A percentile compares a stretch with the other conserved stretches of the same genome.
Conservation (phyloP, 1,284 basidiomycete genomes). For the Hypsizygus ulmarius region DNA sequence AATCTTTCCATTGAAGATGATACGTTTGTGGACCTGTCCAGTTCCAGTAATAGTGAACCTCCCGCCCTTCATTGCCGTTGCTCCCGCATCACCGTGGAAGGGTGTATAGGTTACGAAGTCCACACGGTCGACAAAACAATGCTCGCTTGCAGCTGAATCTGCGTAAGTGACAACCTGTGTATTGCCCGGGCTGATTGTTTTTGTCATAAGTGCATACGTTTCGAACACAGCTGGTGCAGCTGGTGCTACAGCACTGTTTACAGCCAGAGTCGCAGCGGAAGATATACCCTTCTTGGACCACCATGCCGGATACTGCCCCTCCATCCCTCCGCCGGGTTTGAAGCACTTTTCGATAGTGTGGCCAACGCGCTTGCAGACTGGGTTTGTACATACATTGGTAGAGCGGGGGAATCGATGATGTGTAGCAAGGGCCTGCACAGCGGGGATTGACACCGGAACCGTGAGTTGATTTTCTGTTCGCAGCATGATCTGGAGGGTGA, state of each 20-base stretch:
- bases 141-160: constrained; percentile 8
- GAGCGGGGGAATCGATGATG: too few relatives aligned
- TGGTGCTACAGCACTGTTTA: not conserved
- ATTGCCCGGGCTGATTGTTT: too few relatives aligned
- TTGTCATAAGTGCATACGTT: too few relatives aligned
- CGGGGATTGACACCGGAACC: not conserved
- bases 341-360: constrained; percentile 16
- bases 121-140: constrained; percentile 6
- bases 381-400: not conserved
- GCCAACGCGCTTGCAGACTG: not conserved
- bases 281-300: constrained; percentile 4
- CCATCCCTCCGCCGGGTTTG: constrained; percentile 16
- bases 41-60: not conserved
- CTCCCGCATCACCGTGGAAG: too few relatives aligned
- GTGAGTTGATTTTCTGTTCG: not conserved
- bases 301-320: constrained; percentile 18
- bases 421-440: constrained; percentile 1
- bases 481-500: not conserved
- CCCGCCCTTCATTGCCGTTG: too few relatives aligned
- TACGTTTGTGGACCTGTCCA: not conserved
- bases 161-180: constrained; percentile 1
- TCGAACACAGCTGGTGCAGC: not conserved
- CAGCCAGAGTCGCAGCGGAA: not conserved
- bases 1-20: constrained; percentile 3
- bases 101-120: constrained; percentile 12